Conservation (phyloP, 2,329 filamentous ascomycete genomes). For the Lasiodiplodia sp. region DNA sequence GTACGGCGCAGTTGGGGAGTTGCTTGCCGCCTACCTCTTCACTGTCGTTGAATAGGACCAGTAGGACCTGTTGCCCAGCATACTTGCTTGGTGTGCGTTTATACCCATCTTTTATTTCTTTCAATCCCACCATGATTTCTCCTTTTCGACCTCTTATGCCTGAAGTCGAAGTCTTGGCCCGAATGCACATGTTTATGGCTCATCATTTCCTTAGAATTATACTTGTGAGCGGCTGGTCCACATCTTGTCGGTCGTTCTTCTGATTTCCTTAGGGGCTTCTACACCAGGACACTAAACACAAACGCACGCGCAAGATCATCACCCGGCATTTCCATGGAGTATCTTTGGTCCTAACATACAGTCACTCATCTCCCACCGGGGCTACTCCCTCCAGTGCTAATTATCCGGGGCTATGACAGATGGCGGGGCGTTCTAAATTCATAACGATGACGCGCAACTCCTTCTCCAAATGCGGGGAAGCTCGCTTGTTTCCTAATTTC, state of each 20-base stretch:
- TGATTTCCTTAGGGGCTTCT: too few relatives aligned
- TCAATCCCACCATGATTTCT: neutral
- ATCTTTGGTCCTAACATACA: neutral
- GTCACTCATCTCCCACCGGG: neutral
- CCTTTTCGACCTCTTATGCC: too few relatives aligned
- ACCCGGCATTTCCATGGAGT: too few relatives aligned
- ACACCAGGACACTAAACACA: too few relatives aligned
- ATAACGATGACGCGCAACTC: constrained; percentile 8
- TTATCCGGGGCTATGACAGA: constrained; percentile 2
- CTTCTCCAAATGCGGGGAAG: constrained; percentile 7
- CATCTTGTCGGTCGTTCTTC: too few relatives aligned
- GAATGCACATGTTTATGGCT: too few relatives aligned
- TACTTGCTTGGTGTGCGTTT: too few relatives aligned
- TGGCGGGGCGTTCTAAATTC: neutral
- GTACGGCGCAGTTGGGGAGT: neutral
- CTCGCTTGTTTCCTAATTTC: neutral
- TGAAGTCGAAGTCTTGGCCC: too few relatives aligned
- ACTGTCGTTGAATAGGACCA: neutral
- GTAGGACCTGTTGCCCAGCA: neutral
- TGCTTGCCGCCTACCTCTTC: neutral
- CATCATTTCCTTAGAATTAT: too few relatives aligned
- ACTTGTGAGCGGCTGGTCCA: too few relatives aligned
- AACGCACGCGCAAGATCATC: too few relatives aligned
- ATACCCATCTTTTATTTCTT: neutral
- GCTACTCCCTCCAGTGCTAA: neutral